Percentiles rank a stretch among this genome's conserved stretches.
Evolutionary conservation across 2,329 filamentous ascomycete species (phyloP).

Genomic region (Hymenoscyphus salicellus): DNA sequence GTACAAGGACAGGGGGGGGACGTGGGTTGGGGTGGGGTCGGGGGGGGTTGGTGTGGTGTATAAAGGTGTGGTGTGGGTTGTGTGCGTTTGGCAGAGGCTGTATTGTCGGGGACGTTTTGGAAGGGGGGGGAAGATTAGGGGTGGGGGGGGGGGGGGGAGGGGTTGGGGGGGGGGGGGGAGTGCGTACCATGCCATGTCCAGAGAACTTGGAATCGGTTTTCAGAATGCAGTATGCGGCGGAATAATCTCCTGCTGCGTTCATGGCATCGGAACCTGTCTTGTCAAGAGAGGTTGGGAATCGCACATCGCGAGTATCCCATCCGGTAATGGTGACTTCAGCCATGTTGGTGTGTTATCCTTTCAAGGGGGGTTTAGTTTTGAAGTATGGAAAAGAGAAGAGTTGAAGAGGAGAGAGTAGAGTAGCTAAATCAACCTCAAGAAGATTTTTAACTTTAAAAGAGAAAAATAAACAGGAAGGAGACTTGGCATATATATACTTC

Average conservation of each 20-base stretch:
- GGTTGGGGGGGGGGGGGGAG: not conserved
- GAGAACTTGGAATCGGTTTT: constrained; percentile 69
- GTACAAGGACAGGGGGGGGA: no score
- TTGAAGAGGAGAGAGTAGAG: not conserved
- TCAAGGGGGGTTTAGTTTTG: not conserved
- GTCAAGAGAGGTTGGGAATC: constrained; percentile 87
- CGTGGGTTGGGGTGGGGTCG: no score
- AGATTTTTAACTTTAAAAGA: not conserved
- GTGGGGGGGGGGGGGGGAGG: no score
- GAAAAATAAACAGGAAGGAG: not conserved
- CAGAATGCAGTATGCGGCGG: constrained; percentile 88
- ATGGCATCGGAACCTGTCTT: constrained; percentile 97
- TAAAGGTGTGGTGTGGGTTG: no score
- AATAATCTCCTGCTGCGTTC: constrained; percentile 93
- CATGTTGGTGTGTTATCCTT: constrained; percentile 36
- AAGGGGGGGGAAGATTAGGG: no score
- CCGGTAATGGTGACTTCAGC: constrained; percentile 68
- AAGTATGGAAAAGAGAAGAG: not conserved
- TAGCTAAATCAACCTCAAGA: not conserved
- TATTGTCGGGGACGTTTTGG: no score
- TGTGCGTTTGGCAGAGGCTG: no score
- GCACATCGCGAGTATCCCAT: constrained; percentile 69
- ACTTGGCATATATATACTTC: not conserved
- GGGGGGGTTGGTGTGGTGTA: no score
- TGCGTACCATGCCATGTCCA: constrained; percentile 73